A percentile compares a stretch with the other conserved stretches of the same genome.
phyloP scores from a whole-genome alignment of 495 filamentous ascomycete genomes.

The Penicillium antarcticum region DNA sequence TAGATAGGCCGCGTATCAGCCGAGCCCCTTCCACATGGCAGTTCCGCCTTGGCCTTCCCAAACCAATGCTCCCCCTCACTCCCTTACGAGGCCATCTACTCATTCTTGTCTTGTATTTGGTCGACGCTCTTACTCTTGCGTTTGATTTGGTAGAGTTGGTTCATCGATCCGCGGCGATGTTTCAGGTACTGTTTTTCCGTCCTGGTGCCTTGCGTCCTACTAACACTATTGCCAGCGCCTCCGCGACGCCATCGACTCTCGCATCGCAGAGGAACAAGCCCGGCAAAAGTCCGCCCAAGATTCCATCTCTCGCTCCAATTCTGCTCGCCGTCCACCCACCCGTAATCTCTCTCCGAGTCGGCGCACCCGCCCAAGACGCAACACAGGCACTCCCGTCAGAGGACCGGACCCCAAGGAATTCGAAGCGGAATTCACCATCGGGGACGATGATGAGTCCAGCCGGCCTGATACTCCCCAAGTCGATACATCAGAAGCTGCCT shows the following conservation, averaged over 20 bases:
- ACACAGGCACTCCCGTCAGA: slow-evolving; percentile 49
- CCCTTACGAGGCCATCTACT: slow-evolving; percentile 16
- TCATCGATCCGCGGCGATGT: slow-evolving; percentile 42
- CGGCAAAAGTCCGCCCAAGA: slow-evolving; percentile 58
- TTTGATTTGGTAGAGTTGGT: slow-evolving; percentile 29
- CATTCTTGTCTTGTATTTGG: slow-evolving; percentile 16
- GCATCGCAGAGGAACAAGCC: slow-evolving; percentile 87
- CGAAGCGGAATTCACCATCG: slow-evolving; percentile 76
- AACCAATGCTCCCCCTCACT: slow-evolving; percentile 22
- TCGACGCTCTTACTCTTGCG: slow-evolving; percentile 18
- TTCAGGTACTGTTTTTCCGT: slow-evolving; percentile 35
- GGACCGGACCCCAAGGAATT: slow-evolving; percentile 81
- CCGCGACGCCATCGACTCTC: slow-evolving; percentile 79
- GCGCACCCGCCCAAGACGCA: slow-evolving; percentile 48
- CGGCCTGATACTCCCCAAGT: slow-evolving; percentile 52
- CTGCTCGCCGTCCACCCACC: slow-evolving; percentile 46
- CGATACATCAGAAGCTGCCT: slow-evolving; percentile 26
- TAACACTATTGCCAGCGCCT: slow-evolving; percentile 56
- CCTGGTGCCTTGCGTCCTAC: background rate
- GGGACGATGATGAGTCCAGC: slow-evolving; percentile 66
- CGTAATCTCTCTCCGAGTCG: slow-evolving; percentile 52
- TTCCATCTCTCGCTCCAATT: slow-evolving; percentile 47
- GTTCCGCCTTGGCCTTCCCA: slow-evolving; percentile 5
- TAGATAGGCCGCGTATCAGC: background rate
- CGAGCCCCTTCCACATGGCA: slow-evolving; percentile 9